A percentile compares a stretch with the other conserved stretches of the same genome.
Evolutionary conservation across 2,329 filamentous ascomycete genomes (phyloP).

Genomic region (Botrytis tulipae): DNA sequence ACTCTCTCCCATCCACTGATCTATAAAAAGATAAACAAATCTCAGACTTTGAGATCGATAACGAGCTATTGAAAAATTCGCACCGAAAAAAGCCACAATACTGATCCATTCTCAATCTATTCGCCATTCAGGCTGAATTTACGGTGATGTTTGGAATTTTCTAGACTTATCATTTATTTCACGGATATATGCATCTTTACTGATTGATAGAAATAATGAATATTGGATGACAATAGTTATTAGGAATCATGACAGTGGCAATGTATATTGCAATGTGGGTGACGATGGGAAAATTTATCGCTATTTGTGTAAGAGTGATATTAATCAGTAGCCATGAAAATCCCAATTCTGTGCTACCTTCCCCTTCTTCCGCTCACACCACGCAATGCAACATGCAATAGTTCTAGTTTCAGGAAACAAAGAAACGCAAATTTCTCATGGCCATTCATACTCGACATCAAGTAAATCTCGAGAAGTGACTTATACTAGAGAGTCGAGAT

Average conservation of each 20-base stretch:
- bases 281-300: too few species aligned
- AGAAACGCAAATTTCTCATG: too few species aligned
- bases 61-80: not conserved
- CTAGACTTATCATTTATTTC: too few species aligned
- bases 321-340: not conserved
- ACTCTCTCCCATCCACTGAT: accelerated
- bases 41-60: not conserved
- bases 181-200: not conserved
- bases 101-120: not conserved
- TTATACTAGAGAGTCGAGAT: not conserved
- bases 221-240: not conserved
- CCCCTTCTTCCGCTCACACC: too few species aligned
- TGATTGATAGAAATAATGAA: too few species aligned
- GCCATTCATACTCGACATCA: not conserved
- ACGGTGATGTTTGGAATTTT: not conserved
- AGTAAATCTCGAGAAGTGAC: not conserved
- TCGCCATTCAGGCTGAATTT: not conserved
- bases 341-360: too few species aligned
- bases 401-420: too few species aligned
- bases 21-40: not conserved
- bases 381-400: not conserved
- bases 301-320: not conserved
- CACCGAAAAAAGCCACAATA: accelerated
- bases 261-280: not conserved
- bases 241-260: not conserved